Percentiles rank a stretch among this genome's conserved stretches.
These are phyloP conservation scores for Scorias spongiosa DNA, from an alignment of 2,329 filamentous ascomycete species.

Conservation along the genomic window DNA sequence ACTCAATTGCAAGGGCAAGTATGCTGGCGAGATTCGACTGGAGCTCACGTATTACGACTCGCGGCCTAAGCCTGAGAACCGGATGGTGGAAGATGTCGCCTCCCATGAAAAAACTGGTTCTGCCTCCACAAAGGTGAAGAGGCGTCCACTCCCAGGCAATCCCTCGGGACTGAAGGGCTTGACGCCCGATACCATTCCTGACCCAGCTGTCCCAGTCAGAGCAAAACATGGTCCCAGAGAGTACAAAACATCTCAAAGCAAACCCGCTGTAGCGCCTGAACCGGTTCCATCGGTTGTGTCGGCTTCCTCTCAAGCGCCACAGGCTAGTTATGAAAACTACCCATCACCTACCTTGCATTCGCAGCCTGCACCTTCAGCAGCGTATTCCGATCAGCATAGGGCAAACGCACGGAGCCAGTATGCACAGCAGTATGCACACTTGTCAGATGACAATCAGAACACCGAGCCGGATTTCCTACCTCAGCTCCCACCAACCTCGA, in stretches of 20 bases:
- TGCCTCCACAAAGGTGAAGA: constrained; percentile 43
- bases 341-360: too few species aligned
- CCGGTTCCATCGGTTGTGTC: too few species aligned
- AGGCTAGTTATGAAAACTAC: too few species aligned
- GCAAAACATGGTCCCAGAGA: constrained; percentile 21
- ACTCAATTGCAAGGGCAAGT: constrained; percentile 79
- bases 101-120: constrained; percentile 11
- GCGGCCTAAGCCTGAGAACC: constrained; percentile 65
- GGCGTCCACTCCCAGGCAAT: constrained; percentile 60
- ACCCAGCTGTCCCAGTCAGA: constrained; percentile 11
- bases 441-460: constrained; percentile 30
- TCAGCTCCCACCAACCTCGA: constrained; percentile 17
- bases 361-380: not conserved
- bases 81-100: constrained; percentile 31
- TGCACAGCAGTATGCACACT: not conserved
- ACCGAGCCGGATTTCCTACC: constrained; percentile 23
- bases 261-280: too few species aligned
- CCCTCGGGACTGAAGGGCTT: constrained; percentile 18
- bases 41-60: constrained; percentile 95
- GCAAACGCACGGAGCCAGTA: not conserved
- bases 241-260: too few species aligned
- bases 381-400: not conserved
- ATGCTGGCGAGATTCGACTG: constrained; percentile 84
- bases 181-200: constrained; percentile 13
- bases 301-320: too few species aligned